Conservation (phyloP, 2,329 filamentous ascomycete species). For the Aspergillus pseudotamarii region DNA sequence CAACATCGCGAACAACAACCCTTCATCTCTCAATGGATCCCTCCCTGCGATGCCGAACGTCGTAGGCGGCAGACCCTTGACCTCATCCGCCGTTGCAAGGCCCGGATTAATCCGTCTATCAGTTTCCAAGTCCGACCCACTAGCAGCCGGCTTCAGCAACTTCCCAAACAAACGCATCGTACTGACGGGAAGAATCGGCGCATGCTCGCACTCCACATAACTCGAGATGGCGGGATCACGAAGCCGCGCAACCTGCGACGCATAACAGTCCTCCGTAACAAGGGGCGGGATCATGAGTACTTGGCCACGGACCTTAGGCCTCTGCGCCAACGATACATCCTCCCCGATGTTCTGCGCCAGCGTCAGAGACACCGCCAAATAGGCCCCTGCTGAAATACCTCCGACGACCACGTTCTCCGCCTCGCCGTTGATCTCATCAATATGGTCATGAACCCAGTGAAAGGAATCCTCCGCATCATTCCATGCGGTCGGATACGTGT, state of each 20-base stretch:
- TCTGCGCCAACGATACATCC: constrained; percentile 19
- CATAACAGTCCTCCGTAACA: constrained; percentile 40
- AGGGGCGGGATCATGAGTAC: constrained; percentile 55
- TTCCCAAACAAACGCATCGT: constrained; percentile 38
- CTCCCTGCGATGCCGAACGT: constrained; percentile 50
- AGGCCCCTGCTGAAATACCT: constrained; percentile 54
- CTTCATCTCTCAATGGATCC: constrained; percentile 56
- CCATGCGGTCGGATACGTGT: constrained; percentile 56
- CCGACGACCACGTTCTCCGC: constrained; percentile 47
- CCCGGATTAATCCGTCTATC: constrained; percentile 48
- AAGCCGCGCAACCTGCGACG: constrained; percentile 38
- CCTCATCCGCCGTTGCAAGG: constrained; percentile 29
- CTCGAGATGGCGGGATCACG: constrained; percentile 47
- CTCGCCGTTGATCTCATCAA: constrained; percentile 44
- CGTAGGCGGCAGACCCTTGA: constrained; percentile 49
- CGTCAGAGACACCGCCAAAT: constrained; percentile 47
- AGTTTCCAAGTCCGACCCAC: constrained; percentile 29
- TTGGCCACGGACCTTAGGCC: constrained; percentile 50
- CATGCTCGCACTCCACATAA: constrained; percentile 49
- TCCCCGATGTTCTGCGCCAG: constrained; percentile 41
- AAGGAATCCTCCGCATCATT: constrained; percentile 58
- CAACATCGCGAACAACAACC: constrained; percentile 48
- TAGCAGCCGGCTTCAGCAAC: constrained; percentile 25
- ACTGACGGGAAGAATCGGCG: constrained; percentile 52
- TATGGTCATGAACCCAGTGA: constrained; percentile 55